These are phyloP conservation scores for Podospora pseudoanserina DNA, from an alignment of 495 filamentous ascomycete species.

Conservation along the genomic window DNA sequence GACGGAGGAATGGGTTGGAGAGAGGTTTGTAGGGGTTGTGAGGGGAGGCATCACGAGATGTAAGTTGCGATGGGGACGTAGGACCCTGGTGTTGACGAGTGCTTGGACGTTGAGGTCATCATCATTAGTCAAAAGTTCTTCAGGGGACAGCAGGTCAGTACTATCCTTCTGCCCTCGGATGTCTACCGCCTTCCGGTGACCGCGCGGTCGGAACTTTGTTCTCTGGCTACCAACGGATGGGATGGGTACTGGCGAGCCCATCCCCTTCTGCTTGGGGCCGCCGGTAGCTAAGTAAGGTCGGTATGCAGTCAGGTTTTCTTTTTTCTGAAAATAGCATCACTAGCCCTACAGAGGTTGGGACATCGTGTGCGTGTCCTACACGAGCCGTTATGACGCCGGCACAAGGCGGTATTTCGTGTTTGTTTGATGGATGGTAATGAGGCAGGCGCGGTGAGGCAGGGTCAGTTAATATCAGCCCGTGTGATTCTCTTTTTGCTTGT, in stretches of 20 bases:
- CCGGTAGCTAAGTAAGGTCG: neutral
- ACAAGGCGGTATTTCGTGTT: neutral
- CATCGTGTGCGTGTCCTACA: neutral
- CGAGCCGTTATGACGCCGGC: neutral
- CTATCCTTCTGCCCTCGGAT: neutral
- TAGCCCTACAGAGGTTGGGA: neutral
- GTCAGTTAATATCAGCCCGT: neutral
- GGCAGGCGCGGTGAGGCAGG: neutral
- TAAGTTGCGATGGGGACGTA: neutral
- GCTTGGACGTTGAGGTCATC: neutral
- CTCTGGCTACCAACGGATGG: too few species aligned
- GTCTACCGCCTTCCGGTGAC: neutral
- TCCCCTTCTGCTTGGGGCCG: neutral
- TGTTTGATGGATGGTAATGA: neutral
- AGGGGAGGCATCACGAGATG: neutral
- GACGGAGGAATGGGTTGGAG: neutral
- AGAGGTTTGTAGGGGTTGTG: neutral
- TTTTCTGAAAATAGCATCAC: neutral
- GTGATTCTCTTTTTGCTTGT: neutral
- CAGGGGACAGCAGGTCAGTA: too few species aligned
- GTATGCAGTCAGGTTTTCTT: neutral
- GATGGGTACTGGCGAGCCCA: neutral
- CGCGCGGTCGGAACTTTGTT: neutral
- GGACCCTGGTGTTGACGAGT: neutral
- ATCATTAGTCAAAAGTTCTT: neutral